Conservation (phyloP, 257 asterid species). For the Craterostigma plantagineum region DNA sequence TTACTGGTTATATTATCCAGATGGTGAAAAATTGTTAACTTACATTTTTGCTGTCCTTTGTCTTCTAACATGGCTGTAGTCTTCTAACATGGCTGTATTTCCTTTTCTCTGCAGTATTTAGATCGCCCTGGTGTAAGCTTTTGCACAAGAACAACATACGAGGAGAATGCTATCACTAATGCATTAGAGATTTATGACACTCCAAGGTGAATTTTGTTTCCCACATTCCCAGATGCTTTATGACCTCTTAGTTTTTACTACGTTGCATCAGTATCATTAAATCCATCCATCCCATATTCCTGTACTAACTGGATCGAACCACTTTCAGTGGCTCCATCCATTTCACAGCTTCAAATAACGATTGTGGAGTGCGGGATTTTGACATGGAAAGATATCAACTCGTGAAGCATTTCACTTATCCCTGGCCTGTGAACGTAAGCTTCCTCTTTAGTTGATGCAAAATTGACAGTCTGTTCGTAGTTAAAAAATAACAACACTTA, state of each 20-base stretch:
- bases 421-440: slow-evolving; percentile 28
- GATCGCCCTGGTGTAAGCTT: slow-evolving; percentile 49
- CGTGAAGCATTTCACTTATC: slow-evolving; percentile 22
- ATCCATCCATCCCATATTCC: slow-evolving; percentile 1
- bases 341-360: slow-evolving; percentile 49
- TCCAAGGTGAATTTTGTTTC: slow-evolving; percentile 19
- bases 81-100: too few relatives aligned
- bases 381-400: slow-evolving; percentile 24
- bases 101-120: slow-evolving; percentile 45
- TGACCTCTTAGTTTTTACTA: not conserved
- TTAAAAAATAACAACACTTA: not conserved
- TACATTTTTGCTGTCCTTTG: slow-evolving; percentile 6
- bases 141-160: slow-evolving; percentile 55
- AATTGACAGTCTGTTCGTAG: not conserved
- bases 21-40: too few relatives aligned
- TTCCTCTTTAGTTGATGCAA: not conserved
- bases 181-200: slow-evolving; percentile 28
- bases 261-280: not conserved
- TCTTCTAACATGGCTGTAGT: too few relatives aligned
- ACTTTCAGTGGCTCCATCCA: slow-evolving; percentile 33
- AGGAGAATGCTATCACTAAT: slow-evolving; percentile 38
- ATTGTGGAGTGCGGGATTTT: slow-evolving; percentile 30
- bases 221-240: slow-evolving; percentile 5
- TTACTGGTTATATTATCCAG: too few relatives aligned
- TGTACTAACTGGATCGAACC: slow-evolving; percentile 12